A percentile compares a stretch with the other conserved stretches of the same genome.
phyloP scores from a whole-genome alignment of 805 yeast species.

The Yarrowia deformans region DNA sequence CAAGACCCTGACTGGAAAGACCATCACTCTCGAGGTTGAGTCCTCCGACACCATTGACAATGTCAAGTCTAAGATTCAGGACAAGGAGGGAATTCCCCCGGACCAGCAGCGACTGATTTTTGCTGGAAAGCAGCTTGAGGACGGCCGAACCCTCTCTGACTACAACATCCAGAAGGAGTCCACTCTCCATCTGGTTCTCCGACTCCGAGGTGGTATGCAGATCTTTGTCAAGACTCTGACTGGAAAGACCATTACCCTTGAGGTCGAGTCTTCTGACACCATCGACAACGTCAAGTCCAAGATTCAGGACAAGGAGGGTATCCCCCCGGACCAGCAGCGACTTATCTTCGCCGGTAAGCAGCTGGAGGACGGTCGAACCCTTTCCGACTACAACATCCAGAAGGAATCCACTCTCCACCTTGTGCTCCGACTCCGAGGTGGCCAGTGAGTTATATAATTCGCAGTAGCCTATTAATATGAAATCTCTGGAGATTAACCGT shows the following conservation, averaged over 20 bases:
- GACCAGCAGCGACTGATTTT: conserved; percentile 95
- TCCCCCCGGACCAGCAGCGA: conserved; percentile 96
- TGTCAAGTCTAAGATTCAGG: conserved; percentile 94
- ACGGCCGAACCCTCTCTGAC: conserved; percentile 92
- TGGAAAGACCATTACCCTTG: conserved; percentile 87
- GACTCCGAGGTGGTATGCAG: conserved; percentile 88
- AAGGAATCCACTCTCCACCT: conserved; percentile 88
- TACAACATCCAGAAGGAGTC: conserved; percentile 97
- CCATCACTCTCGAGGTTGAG: conserved; percentile 88
- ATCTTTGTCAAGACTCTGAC: conserved; percentile 85
- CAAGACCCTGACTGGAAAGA: conserved; percentile 88
- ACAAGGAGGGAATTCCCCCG: conserved; percentile 96
- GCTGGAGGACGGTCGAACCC: conserved; percentile 92
- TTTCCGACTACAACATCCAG: conserved; percentile 93
- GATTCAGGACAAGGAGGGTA: conserved; percentile 96
- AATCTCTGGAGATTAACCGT: conserved; percentile 6
- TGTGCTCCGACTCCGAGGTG: conserved; percentile 88
- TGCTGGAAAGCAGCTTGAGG: conserved; percentile 96
- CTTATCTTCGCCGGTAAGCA: conserved; percentile 95
- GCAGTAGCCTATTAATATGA: conserved; percentile 9
- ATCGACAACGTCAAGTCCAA: conserved; percentile 93
- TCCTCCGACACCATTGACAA: conserved; percentile 95
- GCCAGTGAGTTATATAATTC: conserved; percentile 48
- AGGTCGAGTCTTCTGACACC: conserved; percentile 93
- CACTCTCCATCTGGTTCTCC: conserved; percentile 79